Evolutionary conservation across 2,329 filamentous ascomycete species (phyloP).

Genomic region (Cordyceps farinosa): DNA sequence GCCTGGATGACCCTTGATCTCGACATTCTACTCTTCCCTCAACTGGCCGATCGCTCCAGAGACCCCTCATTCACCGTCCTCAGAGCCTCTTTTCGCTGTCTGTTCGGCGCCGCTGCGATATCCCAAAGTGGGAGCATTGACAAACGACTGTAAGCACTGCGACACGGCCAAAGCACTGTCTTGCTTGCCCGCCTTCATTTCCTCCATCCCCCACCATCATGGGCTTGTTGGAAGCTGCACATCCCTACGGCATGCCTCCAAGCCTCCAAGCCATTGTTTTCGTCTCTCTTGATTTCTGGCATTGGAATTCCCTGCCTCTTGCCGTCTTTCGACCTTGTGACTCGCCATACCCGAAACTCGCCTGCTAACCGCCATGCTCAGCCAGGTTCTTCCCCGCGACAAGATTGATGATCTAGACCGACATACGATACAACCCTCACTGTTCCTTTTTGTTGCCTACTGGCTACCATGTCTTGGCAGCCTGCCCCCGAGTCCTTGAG

Average conservation of each 20-base stretch:
- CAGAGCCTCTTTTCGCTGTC: neutral
- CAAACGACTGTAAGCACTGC: slow-evolving; percentile 13
- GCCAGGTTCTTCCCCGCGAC: slow-evolving; percentile 19
- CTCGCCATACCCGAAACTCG: neutral
- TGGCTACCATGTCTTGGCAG: slow-evolving; percentile 79
- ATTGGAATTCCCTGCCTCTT: neutral
- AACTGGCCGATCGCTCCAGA: neutral
- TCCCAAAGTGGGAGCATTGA: neutral
- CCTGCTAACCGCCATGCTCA: neutral
- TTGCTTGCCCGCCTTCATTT: slow-evolving; percentile 6
- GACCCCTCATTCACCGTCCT: neutral
- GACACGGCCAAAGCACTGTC: neutral
- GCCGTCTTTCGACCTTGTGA: neutral
- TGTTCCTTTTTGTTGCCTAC: neutral
- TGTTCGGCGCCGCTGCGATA: neutral
- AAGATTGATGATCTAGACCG: slow-evolving; percentile 11
- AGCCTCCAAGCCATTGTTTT: neutral
- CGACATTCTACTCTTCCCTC: neutral
- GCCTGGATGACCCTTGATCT: slow-evolving; percentile 8
- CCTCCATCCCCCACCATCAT: slow-evolving; percentile 5
- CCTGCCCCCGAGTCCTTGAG: slow-evolving; percentile 80
- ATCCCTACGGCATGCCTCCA: neutral
- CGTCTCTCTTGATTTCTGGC: neutral
- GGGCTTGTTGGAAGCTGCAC: neutral
- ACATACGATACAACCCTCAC: neutral